phyloP scores from a whole-genome alignment of 2,329 filamentous ascomycete genomes.

The Trichoderma asperellum region DNA sequence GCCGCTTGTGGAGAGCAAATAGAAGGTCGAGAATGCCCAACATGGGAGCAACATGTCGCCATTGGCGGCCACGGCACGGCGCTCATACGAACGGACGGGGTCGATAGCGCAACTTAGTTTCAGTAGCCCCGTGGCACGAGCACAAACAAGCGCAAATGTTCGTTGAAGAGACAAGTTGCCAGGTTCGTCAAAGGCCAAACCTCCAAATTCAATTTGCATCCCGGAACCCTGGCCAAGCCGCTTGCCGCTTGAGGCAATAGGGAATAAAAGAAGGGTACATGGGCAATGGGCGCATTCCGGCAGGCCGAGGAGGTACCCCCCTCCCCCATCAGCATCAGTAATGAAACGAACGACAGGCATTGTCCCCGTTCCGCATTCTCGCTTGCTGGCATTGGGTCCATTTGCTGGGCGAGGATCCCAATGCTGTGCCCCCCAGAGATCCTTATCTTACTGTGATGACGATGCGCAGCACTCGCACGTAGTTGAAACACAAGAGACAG shows the following conservation, averaged over 20 bases:
- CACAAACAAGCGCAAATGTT: neutral
- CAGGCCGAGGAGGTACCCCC: neutral
- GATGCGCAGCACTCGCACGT: neutral
- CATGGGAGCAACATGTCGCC: constrained; percentile 11
- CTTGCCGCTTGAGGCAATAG: neutral
- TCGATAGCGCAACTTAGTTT: constrained; percentile 2
- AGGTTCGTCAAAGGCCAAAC: neutral
- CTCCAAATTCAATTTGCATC: constrained; percentile 15
- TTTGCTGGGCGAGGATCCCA: constrained; percentile 20
- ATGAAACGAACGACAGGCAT: constrained; percentile 23
- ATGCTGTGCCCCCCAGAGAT: constrained; percentile 15
- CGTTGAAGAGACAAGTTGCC: constrained; percentile 3
- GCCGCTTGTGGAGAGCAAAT: constrained; percentile 12
- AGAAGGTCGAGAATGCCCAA: constrained; percentile 15
- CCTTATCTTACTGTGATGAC: constrained; percentile 12
- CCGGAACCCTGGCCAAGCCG: constrained; percentile 6
- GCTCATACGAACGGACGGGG: constrained; percentile 2
- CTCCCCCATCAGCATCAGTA: neutral
- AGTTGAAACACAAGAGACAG: constrained; percentile 7
- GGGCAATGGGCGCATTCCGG: neutral
- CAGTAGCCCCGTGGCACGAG: neutral
- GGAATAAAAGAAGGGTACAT: neutral
- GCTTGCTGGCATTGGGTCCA: constrained; percentile 15
- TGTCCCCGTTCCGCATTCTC: constrained; percentile 16
- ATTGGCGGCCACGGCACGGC: constrained; percentile 10